Conservation (phyloP, 768 basidiomycete species). For the Tremella mesenterica region DNA sequence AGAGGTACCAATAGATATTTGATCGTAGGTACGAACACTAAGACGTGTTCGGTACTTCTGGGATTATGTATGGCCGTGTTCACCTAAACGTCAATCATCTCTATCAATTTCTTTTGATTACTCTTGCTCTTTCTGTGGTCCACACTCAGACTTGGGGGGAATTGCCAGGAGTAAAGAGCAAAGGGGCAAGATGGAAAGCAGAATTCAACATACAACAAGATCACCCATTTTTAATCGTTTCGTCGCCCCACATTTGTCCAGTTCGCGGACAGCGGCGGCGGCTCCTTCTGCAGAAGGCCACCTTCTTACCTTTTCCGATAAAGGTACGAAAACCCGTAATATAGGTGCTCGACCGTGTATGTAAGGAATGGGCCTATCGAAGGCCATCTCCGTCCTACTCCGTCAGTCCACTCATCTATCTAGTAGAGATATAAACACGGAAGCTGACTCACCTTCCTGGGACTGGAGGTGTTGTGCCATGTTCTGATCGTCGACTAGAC, state of each 20-base stretch:
- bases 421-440: too few species aligned
- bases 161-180: too few species aligned
- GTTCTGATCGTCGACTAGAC: slow-evolving; percentile 9
- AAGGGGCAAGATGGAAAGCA: too few species aligned
- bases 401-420: too few species aligned
- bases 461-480: not conserved
- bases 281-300: slow-evolving; percentile 44
- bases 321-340: slow-evolving; percentile 40
- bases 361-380: slow-evolving; percentile 38
- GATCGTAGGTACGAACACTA: slow-evolving; percentile 37
- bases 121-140: too few species aligned
- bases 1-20: slow-evolving; percentile 39
- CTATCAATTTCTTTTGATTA: not conserved
- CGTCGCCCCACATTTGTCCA: slow-evolving; percentile 42
- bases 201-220: slow-evolving; percentile 27
- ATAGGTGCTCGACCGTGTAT: slow-evolving; percentile 32
- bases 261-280: slow-evolving; percentile 22
- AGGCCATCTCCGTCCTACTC: slow-evolving; percentile 33
- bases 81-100: slow-evolving; percentile 13
- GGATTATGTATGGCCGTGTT: slow-evolving; percentile 38
- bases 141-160: too few species aligned
- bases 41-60: slow-evolving; percentile 29
- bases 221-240: slow-evolving; percentile 34
- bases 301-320: slow-evolving; percentile 26
- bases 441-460: too few species aligned